Evolutionary conservation across 2,329 filamentous ascomycete genomes (phyloP), one percentile per base, ranked within the genome.

Genomic region (Chaetomium sp.): DNA sequence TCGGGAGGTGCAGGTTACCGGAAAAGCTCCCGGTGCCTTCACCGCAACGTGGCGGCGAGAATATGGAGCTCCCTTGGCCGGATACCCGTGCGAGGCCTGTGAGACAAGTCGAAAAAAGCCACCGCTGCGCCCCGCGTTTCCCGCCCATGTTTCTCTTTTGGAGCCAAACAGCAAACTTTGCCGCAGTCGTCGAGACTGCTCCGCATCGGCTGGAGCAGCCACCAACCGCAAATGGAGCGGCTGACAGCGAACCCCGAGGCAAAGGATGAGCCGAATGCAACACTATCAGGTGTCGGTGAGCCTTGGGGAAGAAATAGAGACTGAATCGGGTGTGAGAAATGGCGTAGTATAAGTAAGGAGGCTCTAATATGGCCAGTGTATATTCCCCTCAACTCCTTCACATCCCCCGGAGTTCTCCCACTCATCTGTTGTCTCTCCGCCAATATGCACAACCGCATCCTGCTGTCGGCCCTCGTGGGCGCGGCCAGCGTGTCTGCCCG

Each of bases 381-480:
- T 53, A 19, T 53, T 13, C 25, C 13, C 4, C 25, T 13, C 6
- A 27, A 10, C 25, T 27, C 16, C 50, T 31, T 27, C 50, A 29
- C 16, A 19, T 7, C 16, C 50, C 16, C 19, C 5, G 13, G 50
- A 53, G 49, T 25, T 6, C 23, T 50, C 21, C 33, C 12, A 35
- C 9, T 45, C n/a, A 4, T 47, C 42, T 7, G 42, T 21, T 21
- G 7, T 47, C 42, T 21, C n/a, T 21, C 42, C 21, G 42, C 19
- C 49, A 53, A 53, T 10, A 53, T 53, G 49, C 49, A 53, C 49
- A 23, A 54, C 51, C 57, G 13, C 7, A 6, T 61, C 4, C 57
- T 66, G 12, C 33, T 63, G 6, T 60, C 56, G 2, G 57, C 64
- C 64, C 60, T 66, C 33, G 27, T 58, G 42, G 60, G 51, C 25